Evolutionary conservation across 75 land plant genomes (phyloP).

Genomic region (Chamaecyparis obtusa): DNA sequence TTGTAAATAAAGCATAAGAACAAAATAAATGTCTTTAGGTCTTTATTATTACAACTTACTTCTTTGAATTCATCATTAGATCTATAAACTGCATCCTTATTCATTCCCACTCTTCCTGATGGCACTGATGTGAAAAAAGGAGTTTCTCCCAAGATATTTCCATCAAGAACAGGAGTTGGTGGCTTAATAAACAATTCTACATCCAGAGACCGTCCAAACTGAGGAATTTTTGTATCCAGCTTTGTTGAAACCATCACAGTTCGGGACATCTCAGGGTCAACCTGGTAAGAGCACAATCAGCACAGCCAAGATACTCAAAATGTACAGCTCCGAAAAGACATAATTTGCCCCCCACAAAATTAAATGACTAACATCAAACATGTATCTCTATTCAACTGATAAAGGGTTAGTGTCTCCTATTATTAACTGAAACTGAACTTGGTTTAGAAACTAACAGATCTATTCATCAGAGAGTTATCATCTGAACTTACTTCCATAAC

Average conservation of each 20-base stretch:
- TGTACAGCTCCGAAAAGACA: not conserved
- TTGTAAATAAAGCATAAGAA: not conserved
- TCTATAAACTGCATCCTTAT: conserved; percentile 70
- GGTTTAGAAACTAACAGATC: not conserved
- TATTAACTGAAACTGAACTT: not conserved
- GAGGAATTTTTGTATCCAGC: conserved; percentile 94
- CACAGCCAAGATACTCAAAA: not conserved
- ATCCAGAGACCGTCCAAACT: conserved; percentile 89
- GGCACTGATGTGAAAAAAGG: conserved; percentile 99
- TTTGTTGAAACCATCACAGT: conserved; percentile 94
- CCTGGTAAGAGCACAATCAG: conserved; percentile 34
- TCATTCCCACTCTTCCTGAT: conserved; percentile 92
- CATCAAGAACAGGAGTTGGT: conserved; percentile 75
- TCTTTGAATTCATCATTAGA: conserved; percentile 94
- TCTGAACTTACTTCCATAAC: not conserved
- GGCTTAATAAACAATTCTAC: conserved; percentile 94
- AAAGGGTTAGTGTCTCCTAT: not conserved
- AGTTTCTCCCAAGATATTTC: conserved; percentile 79
- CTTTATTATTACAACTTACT: conserved; percentile 28
- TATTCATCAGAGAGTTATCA: not conserved
- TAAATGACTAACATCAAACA: not conserved
- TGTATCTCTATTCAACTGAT: not conserved
- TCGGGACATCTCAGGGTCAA: conserved; percentile 91
- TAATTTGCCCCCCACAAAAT: not conserved
- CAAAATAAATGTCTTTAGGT: not conserved